phyloP scores from a whole-genome alignment of 106 monocot species.

The Allium sativum region DNA sequence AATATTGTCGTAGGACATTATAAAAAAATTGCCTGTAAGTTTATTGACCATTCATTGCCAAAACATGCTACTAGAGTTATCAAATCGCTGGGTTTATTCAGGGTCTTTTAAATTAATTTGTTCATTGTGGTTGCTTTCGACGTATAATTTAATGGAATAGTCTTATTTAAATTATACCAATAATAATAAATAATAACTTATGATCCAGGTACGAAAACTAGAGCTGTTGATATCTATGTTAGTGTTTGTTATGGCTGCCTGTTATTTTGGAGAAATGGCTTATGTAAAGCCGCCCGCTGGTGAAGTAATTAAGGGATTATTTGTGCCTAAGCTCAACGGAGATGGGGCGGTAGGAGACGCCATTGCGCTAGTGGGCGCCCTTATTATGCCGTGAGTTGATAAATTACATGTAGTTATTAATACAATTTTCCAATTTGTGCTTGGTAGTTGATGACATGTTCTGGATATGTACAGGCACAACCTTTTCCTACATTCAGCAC shows the following conservation, averaged over 20 bases:
- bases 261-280: slow-evolving; percentile 38
- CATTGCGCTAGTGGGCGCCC: slow-evolving; percentile 44
- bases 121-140: no score
- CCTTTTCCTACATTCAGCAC: slow-evolving; percentile 48
- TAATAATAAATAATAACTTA: neutral
- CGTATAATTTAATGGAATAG: no score
- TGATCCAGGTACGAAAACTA: slow-evolving; percentile 41
- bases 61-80: no score
- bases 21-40: no score
- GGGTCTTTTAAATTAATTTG: no score
- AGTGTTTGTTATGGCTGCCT: slow-evolving; percentile 40
- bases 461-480: slow-evolving; percentile 29
- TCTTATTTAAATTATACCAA: neutral
- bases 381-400: slow-evolving; percentile 44
- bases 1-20: no score
- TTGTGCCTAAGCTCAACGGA: slow-evolving; percentile 38
- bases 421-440: no score
- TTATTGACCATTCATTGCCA: no score
- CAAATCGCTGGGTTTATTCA: no score
- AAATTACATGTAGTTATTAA: neutral
- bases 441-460: no score
- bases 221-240: slow-evolving; percentile 30
- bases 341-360: slow-evolving; percentile 27
- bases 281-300: slow-evolving; percentile 29
- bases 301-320: slow-evolving; percentile 35